A percentile compares a stretch with the other conserved stretches of the same genome.
phyloP scores from a whole-genome alignment of 257 asterid genomes.

The Solanum peruvianum region DNA sequence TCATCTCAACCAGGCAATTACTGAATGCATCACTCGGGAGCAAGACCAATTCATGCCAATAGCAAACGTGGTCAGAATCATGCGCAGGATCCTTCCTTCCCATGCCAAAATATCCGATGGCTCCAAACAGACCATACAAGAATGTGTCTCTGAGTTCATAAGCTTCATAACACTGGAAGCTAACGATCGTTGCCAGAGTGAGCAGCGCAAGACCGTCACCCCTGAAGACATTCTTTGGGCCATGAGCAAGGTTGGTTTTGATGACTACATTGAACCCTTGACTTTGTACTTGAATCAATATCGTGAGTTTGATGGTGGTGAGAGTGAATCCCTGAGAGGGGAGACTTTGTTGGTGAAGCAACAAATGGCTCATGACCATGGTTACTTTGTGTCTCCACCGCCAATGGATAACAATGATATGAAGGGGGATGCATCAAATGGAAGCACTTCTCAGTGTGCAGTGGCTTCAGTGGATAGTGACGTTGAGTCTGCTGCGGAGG shows the following conservation, averaged over 20 bases:
- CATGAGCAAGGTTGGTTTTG: slow-evolving; percentile 96
- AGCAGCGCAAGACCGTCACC: slow-evolving; percentile 94
- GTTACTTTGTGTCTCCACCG: slow-evolving; percentile 29
- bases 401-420: slow-evolving; percentile 29
- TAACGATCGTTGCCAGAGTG: slow-evolving; percentile 85
- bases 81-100: neutral
- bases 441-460: slow-evolving; percentile 34
- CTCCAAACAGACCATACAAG: slow-evolving; percentile 90
- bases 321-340: slow-evolving; percentile 48
- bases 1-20: slow-evolving; percentile 9
- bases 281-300: slow-evolving; percentile 70
- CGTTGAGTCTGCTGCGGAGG: slow-evolving; percentile 26
- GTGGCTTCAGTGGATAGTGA: slow-evolving; percentile 11
- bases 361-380: slow-evolving; percentile 37
- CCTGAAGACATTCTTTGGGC: slow-evolving; percentile 94
- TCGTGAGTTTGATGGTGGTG: slow-evolving; percentile 72
- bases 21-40: slow-evolving; percentile 76
- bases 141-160: slow-evolving; percentile 85
- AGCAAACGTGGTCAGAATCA: neutral
- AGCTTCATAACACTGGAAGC: slow-evolving; percentile 93
- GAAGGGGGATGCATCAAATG: slow-evolving; percentile 30
- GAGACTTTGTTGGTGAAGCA: slow-evolving; percentile 42
- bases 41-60: slow-evolving; percentile 12
- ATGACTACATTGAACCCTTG: slow-evolving; percentile 85
- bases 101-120: slow-evolving; percentile 55